Evolutionary conservation across 768 basidiomycete genomes (phyloP), one percentile per base, ranked within the genome.

Genomic region (Russula earlei): DNA sequence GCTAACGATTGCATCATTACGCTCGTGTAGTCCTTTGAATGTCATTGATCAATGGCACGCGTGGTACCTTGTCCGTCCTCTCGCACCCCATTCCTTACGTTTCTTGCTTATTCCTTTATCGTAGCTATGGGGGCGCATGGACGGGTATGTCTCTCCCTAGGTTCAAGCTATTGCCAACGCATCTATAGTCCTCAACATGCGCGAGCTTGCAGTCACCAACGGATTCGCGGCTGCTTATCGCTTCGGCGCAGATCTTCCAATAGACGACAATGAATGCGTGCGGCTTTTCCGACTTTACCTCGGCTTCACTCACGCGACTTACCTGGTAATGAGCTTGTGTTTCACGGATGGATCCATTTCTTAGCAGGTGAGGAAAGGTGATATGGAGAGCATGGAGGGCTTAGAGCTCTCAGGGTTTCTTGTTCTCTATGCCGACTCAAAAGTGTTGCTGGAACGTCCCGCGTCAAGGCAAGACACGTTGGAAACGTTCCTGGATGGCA

Each of bases 1-100:
- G 74, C 49, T 75, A 78, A 60, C 70, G 75, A 22, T 78, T 75
- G 75, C 75, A 77, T 63, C 72, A 74, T 55, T 74, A 73, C 41
- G 66, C 69, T 19, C 59, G 54, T 4, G 67, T 67, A 25, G 71
- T 74, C 24, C 71, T 73, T 29, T 72, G 69, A 66, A 69, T 74
- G 68, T 68, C 67, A 69, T 62, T 66, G 47, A 64, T 73, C 59
- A 72, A 74, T 62, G 70, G 71, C 22, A 69, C 66, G 62, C 62
- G 65, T n/a, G 62, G 67, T 43, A 72, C 71, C 3, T 62, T 63
- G 65, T 73, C 22, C 22, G 42, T 33, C 24, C 15, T 9, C 33
- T 31, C 25, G 37, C n/a, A 27, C 14, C 33, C 5, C 17, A 8
- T 54, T 6, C 25, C 41, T 15, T 17, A 10, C 0, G 8, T 22